Base-by-base conservation (phyloP, 225 moss, liverwort and hornwort species). In the Polytrichum commune region DNA sequence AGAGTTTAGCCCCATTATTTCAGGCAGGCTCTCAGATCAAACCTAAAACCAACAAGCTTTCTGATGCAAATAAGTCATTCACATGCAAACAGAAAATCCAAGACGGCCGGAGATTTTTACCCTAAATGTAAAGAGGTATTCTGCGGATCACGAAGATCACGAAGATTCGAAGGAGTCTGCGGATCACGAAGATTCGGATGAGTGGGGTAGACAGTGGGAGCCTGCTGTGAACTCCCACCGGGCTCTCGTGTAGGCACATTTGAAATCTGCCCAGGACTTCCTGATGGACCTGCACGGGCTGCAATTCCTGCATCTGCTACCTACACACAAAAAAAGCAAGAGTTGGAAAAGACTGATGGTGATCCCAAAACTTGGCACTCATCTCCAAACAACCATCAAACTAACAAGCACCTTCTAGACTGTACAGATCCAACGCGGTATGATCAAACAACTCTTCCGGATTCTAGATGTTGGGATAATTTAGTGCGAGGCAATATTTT, bases 81-180 rank as follows among this genome's bases (percentile, higher is more conserved):
- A 46, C 10, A 10, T 38, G 38, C 38, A 46, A 46, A 63, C 24
- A 28, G 28, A 18, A 63, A 63, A 28, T 63, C 19, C 65, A 32
- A 30, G 3, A 33, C 16, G 19, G 18, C 63, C 23, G 24, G 16
- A 57, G 27, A 8, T 70, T n/a, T 76, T 67, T 75, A 95, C 90
- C 95, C 95, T 29, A 95, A 71, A 80, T 95, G 92, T 73, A 95
- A 79, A 19, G 95, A 93, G n/a, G 95, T 93, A 65, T 91, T 90
- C 16, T 86, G 95, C 35, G 93, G 90, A 72, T 95, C 93, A 65
- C 93, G 84, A 65, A 95, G 84, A 65, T 82, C 89, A 61, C 83
- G 89, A 66, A 91, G 89, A 5, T 13, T 16, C 76, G 90, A 90
- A 62, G 95, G 84, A 65, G 95, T 90, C 9, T 86, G 95, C 46